phyloP scores from a whole-genome alignment of 306 rosid species.

The Lithocarpus polystachyus region DNA sequence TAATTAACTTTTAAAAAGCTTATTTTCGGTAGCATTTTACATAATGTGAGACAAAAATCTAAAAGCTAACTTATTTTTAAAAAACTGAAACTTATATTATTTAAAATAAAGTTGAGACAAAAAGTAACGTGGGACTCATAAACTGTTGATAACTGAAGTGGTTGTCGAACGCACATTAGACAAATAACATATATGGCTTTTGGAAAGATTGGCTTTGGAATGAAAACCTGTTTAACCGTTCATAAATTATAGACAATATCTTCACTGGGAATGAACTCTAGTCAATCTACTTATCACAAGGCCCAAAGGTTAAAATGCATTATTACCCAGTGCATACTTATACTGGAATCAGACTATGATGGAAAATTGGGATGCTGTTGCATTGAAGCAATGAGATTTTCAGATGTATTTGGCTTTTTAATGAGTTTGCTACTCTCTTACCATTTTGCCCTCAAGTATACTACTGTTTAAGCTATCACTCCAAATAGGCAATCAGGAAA shows the following conservation, averaged over 20 bases:
- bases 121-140: no score
- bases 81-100: no score
- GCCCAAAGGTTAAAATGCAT: no score
- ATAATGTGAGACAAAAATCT: no score
- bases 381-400: background rate
- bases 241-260: background rate
- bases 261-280: background rate
- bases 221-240: background rate
- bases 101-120: no score
- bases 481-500: background rate
- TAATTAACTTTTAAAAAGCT: no score
- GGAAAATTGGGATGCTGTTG: background rate
- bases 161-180: no score
- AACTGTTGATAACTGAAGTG: no score
- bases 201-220: background rate
- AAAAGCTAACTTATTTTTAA: no score
- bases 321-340: no score
- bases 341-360: background rate
- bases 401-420: background rate
- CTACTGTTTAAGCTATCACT: background rate
- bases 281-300: background rate
- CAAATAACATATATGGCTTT: background rate
- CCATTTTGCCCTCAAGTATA: background rate
- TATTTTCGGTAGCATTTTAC: no score
- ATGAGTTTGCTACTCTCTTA: background rate